Evolutionary conservation across 345 rosid genomes (phyloP).

Genomic region (Eucalyptus globulus): DNA sequence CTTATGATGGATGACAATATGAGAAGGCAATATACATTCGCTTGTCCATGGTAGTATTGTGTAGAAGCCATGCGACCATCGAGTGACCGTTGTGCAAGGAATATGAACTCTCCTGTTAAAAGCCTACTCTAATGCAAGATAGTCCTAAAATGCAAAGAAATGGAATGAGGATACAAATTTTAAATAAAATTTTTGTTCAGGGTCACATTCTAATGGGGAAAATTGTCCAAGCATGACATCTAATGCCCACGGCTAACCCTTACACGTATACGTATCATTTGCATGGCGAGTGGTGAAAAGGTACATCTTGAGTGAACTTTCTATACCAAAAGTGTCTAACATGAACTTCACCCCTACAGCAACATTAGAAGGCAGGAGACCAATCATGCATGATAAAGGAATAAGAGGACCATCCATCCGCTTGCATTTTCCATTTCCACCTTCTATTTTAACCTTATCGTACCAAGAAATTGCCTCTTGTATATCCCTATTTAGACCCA

Average conservation of each 20-base stretch:
- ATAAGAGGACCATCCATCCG: not conserved
- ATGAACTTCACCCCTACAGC: conserved; percentile 75
- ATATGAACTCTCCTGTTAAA: no score
- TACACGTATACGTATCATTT: conserved; percentile 53
- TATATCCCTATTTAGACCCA: conserved; percentile 25
- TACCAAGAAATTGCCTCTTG: conserved; percentile 73
- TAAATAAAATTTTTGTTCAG: no score
- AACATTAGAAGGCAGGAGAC: not conserved
- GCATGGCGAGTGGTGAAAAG: conserved; percentile 57
- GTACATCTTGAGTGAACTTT: conserved; percentile 33
- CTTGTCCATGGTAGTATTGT: no score
- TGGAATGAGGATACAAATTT: no score
- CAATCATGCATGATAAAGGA: not conserved
- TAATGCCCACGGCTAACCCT: conserved; percentile 2
- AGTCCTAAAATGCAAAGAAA: no score
- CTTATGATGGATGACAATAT: no score
- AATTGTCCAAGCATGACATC: not conserved
- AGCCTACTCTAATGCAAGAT: no score
- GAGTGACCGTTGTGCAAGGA: no score
- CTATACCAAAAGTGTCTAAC: conserved; percentile 34
- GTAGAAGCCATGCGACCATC: no score
- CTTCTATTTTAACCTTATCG: conserved; percentile 55
- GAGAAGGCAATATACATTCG: no score
- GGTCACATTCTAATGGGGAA: no score
- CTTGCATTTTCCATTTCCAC: conserved; percentile 50